phyloP scores from a whole-genome alignment of 805 yeast species.

The Wilhelminamyces savonicus region DNA sequence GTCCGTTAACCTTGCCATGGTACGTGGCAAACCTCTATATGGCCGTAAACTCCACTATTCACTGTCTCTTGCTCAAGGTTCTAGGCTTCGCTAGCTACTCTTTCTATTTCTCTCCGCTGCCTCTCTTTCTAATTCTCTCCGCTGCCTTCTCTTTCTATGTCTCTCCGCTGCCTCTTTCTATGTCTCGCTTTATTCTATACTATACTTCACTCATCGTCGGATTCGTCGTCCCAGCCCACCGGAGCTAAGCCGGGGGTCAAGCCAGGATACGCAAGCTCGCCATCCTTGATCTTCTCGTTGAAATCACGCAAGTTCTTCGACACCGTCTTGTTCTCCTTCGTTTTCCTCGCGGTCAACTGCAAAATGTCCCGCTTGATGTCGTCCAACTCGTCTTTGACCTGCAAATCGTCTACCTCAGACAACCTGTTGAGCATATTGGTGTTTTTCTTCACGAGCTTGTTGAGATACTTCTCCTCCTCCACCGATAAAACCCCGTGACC shows the following conservation, averaged over 20 bases:
- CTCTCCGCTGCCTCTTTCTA: too few relatives aligned
- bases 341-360: constrained; percentile 6
- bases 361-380: constrained; percentile 22
- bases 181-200: constrained; percentile 48
- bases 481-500: too few relatives aligned
- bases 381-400: constrained; percentile 23
- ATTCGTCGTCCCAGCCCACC: constrained; percentile 45
- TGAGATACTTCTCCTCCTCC: constrained; percentile 33
- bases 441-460: constrained; percentile 32
- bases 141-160: too few relatives aligned
- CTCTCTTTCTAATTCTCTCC: too few relatives aligned
- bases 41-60: too few relatives aligned
- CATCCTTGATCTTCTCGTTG: constrained; percentile 36
- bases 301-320: constrained; percentile 16
- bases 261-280: constrained; percentile 48
- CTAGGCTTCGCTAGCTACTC: too few relatives aligned
- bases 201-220: constrained; percentile 13
- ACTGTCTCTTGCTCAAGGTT: too few relatives aligned
- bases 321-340: constrained; percentile 16
- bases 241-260: constrained; percentile 85
- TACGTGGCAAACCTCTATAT: too few relatives aligned
- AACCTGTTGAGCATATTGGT: constrained; percentile 21
- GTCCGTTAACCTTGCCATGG: too few relatives aligned
- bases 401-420: constrained; percentile 26
- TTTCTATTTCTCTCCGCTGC: too few relatives aligned